Percentiles rank a stretch among this genome's conserved stretches.
These are phyloP conservation scores for Herpetospermum pedunculosum DNA, from an alignment of 306 rosid species.

Conservation along the genomic window DNA sequence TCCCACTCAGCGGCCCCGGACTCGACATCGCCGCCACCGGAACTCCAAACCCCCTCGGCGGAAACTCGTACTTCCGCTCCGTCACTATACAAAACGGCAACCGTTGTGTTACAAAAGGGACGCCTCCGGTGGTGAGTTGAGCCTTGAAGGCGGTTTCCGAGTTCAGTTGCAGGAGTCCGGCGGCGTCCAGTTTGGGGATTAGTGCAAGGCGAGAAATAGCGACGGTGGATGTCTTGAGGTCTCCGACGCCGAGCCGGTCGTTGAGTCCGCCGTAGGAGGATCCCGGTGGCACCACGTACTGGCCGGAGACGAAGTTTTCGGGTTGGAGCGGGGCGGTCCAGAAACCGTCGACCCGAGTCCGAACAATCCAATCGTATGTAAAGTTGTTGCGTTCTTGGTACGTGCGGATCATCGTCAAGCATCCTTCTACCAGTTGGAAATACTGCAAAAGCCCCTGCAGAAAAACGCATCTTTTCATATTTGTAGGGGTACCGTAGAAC, in stretches of 20 bases:
- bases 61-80: constrained; percentile 58
- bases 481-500: not conserved
- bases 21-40: constrained; percentile 83
- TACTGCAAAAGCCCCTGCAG: constrained; percentile 72
- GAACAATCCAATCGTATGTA: constrained; percentile 71
- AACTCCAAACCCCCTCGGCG: constrained; percentile 49
- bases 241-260: constrained; percentile 80
- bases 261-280: constrained; percentile 72
- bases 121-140: constrained; percentile 44
- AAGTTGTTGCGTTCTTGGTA: constrained; percentile 39
- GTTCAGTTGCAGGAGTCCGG: constrained; percentile 39
- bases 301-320: constrained; percentile 29
- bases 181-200: constrained; percentile 43
- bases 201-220: constrained; percentile 71
- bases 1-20: constrained; percentile 64
- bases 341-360: constrained; percentile 85
- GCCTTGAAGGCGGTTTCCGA: constrained; percentile 75
- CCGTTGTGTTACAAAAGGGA: constrained; percentile 18
- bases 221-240: constrained; percentile 42
- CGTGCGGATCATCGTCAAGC: constrained; percentile 40
- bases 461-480: not conserved
- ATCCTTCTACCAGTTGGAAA: constrained; percentile 76
- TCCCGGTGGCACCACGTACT: constrained; percentile 68
- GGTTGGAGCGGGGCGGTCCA: constrained; percentile 74
- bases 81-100: constrained; percentile 74